Evolutionary conservation across 2,329 filamentous ascomycete genomes (phyloP), one percentile per base, ranked within the genome.

Genomic region (Immersiporthe knoxdaviesiana): DNA sequence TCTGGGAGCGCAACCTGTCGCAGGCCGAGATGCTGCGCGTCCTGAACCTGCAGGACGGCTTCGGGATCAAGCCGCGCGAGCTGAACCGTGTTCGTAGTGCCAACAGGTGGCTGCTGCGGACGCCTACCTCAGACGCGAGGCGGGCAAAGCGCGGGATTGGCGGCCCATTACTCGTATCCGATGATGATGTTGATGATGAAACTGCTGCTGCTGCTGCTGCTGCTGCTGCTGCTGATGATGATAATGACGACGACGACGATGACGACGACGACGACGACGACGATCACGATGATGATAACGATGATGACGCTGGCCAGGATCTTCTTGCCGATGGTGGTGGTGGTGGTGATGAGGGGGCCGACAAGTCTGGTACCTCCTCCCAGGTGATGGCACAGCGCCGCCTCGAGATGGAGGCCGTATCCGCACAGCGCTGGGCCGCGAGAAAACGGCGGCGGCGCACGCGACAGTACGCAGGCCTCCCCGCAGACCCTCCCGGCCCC

Each of bases 1-100:
- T 96, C 74, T 96, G 92, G 92, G 90, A 92, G 77, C 84, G 82
- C 74, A 96, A 95, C 75, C 84, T 88, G 18, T 85, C 83, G 24
- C 91, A 94, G 78, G 86, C 86, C 70, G 90, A 94, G 73, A 96
- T 96, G 88, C 82, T 94, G 68, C 83, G 85, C 35, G 86, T 88
- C 37, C 82, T 96, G 69, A 88, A 88, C 72, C 85, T 88, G 27
- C 91, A 94, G 76, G 82, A 84, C 60, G 92, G 92, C 18, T 93
- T 89, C 75, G 83, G 89, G 32, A 89, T 95, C 75, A 92, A 89
- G 73, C 85, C 91, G 73, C 84, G 90, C 12, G 90, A 93, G 77
- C 79, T 94, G 66, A 88, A 90, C 82, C 85, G 90, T 44, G 82
- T 95, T 56, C 87, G 92, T 66, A 83, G 86, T 11, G 89, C 89